Conservation (phyloP, 2,329 filamentous ascomycete species). For the Calonectria pseudoturangicola region DNA sequence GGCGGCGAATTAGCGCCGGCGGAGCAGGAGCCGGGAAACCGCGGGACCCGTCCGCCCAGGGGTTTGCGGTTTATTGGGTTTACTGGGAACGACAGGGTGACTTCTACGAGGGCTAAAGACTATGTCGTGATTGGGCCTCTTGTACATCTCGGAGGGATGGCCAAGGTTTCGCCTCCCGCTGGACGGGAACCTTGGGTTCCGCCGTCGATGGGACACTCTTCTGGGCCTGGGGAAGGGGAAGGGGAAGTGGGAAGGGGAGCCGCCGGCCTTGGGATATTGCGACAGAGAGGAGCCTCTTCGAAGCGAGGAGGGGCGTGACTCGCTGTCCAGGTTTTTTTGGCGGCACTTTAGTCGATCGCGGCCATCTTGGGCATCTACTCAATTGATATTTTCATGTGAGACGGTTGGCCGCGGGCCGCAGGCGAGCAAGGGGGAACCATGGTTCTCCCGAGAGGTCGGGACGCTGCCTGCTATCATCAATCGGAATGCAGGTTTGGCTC, state of each 20-base stretch:
- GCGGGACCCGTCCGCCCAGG: constrained; percentile 27
- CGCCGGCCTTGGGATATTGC: not conserved
- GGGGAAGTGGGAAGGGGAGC: no score
- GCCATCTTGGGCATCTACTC: constrained; percentile 14
- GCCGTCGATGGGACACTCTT: constrained; percentile 7
- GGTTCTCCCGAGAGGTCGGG: constrained; percentile 32
- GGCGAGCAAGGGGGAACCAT: constrained; percentile 12
- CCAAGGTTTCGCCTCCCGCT: constrained; percentile 30
- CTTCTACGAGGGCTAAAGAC: constrained; percentile 37
- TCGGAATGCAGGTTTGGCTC: constrained; percentile 21
- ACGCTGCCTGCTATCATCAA: constrained; percentile 13
- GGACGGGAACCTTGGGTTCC: constrained; percentile 35
- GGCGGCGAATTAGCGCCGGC: constrained; percentile 32
- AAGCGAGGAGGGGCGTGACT: constrained; percentile 27
- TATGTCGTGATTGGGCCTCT: constrained; percentile 45
- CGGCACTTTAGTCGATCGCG: constrained; percentile 27
- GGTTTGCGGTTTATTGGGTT: constrained; percentile 30
- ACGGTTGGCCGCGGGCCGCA: constrained; percentile 30
- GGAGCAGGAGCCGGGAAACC: constrained; percentile 46
- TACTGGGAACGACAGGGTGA: constrained; percentile 47
- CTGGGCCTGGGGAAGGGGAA: constrained; percentile 4
- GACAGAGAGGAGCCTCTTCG: not conserved
- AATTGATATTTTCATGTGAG: constrained; percentile 27
- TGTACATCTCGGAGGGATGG: constrained; percentile 36
- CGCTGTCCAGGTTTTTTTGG: constrained; percentile 9